Conservation (phyloP, 2,329 filamentous ascomycete species). For the Furcasterigmium sp. region DNA sequence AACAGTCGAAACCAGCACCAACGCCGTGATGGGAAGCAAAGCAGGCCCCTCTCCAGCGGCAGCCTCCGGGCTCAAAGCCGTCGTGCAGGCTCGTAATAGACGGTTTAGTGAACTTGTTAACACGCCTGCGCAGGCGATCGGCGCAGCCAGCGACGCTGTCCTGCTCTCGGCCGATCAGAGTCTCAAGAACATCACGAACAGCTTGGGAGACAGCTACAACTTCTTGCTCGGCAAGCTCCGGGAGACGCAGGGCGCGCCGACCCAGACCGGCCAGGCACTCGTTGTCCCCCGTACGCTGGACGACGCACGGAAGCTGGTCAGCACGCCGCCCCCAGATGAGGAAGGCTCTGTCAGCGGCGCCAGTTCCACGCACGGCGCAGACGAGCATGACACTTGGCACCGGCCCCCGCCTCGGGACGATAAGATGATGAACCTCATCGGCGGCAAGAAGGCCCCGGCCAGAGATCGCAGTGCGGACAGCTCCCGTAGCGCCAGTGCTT, state of each 20-base stretch:
- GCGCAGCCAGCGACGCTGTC: constrained; percentile 77
- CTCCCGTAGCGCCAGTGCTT: constrained; percentile 55
- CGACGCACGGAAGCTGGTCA: constrained; percentile 85
- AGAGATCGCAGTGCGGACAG: constrained; percentile 79
- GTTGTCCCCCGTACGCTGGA: constrained; percentile 84
- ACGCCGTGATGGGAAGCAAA: constrained; percentile 27
- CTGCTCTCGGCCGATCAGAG: constrained; percentile 87
- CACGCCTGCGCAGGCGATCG: constrained; percentile 74
- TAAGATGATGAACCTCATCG: constrained; percentile 65
- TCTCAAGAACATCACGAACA: constrained; percentile 86
- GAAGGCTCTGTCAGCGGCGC: constrained; percentile 55
- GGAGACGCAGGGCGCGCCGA: constrained; percentile 52
- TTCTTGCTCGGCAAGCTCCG: constrained; percentile 86
- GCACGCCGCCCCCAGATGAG: constrained; percentile 60
- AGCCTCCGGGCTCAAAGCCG: constrained; percentile 32
- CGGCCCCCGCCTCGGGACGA: constrained; percentile 44
- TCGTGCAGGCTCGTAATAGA: constrained; percentile 57
- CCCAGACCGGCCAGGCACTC: constrained; percentile 39
- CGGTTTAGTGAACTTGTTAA: constrained; percentile 83
- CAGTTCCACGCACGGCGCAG: constrained; percentile 42
- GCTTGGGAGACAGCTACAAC: constrained; percentile 86
- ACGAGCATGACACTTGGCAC: constrained; percentile 25
- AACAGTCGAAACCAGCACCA: constrained; percentile 23
- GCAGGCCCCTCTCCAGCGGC: constrained; percentile 28
- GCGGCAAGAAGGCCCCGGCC: constrained; percentile 47